These are phyloP conservation scores for Leccinum huronense DNA, from an alignment of 1,284 basidiomycete genomes.

Conservation along the genomic window DNA sequence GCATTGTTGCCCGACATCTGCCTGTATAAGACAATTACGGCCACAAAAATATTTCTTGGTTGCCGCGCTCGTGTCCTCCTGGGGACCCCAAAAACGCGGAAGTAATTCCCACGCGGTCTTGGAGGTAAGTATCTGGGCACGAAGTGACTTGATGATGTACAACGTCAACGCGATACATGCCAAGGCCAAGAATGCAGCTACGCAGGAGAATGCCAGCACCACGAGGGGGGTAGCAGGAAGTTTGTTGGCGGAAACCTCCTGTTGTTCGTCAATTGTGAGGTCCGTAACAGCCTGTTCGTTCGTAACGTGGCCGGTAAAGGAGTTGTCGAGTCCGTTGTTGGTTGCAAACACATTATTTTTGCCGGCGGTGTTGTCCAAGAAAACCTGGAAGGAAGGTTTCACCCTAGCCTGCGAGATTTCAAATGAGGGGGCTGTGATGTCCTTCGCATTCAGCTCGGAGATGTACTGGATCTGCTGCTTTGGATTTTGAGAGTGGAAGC, in stretches of 20 bases:
- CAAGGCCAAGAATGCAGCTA: conserved; percentile 39
- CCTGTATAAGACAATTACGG: conserved; percentile 3
- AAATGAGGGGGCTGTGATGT: conserved; percentile 12
- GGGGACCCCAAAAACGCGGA: conserved; percentile 33
- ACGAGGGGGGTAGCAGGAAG: conserved; percentile 23
- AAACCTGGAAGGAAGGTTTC: background rate
- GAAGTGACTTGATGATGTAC: conserved; percentile 37
- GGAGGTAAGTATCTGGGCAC: conserved; percentile 33
- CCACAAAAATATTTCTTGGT: conserved; percentile 4
- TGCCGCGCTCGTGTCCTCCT: background rate
- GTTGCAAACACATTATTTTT: background rate
- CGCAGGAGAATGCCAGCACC: conserved; percentile 38
- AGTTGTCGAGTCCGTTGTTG: conserved; percentile 1
- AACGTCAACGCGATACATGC: conserved; percentile 37
- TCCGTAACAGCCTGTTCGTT: background rate
- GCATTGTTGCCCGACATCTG: conserved; percentile 3
- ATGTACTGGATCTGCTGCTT: conserved; percentile 15
- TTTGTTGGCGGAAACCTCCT: background rate
- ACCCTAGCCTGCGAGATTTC: conserved; percentile 1
- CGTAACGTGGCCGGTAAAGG: background rate
- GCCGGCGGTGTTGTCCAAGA: background rate
- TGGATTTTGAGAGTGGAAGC: conserved; percentile 15
- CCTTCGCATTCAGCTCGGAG: conserved; percentile 8
- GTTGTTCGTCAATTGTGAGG: background rate
- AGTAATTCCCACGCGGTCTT: conserved; percentile 37